These are phyloP conservation scores for Sclerotinia borealis DNA, from an alignment of 2,329 filamentous ascomycete species.

Conservation along the genomic window DNA sequence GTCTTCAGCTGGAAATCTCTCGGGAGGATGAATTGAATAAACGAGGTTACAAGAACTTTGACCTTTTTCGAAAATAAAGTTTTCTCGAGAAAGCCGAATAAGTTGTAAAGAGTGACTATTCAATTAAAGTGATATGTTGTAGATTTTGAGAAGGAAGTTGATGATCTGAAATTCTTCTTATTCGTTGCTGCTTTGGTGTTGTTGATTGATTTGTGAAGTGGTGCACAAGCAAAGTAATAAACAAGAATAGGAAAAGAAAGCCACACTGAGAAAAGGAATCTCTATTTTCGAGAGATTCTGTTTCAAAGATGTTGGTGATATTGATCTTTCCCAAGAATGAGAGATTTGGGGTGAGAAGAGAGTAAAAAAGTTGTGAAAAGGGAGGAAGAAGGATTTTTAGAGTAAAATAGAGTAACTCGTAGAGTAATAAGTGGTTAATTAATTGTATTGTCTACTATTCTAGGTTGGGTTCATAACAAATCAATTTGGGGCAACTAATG, in stretches of 20 bases:
- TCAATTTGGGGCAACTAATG: not conserved
- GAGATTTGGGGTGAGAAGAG: slow-evolving; percentile 1
- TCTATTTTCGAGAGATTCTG: not conserved
- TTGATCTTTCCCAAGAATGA: slow-evolving; percentile 3
- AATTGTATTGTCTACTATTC: not conserved
- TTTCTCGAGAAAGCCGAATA: not conserved
- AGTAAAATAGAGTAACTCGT: too few relatives aligned
- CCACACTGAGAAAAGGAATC: not conserved
- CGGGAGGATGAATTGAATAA: not conserved
- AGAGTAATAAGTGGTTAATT: not conserved
- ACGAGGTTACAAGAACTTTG: slow-evolving; percentile 6
- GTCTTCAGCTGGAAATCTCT: not conserved
- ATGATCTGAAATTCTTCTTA: not conserved
- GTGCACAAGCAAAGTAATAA: not conserved
- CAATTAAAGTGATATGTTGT: slow-evolving; percentile 6
- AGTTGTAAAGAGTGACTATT: slow-evolving; percentile 11
- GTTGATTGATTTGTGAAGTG: not conserved
- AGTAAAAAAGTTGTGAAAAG: not conserved
- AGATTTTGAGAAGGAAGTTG: slow-evolving; percentile 4
- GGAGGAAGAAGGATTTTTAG: not conserved
- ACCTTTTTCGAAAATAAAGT: not conserved
- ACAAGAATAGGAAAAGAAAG: not conserved
- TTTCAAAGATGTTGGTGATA: not conserved
- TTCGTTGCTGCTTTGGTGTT: not conserved
- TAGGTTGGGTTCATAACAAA: not conserved